Evolutionary conservation across 2,329 filamentous ascomycete species (phyloP).

Genomic region (Colletotrichum chlorophyti): DNA sequence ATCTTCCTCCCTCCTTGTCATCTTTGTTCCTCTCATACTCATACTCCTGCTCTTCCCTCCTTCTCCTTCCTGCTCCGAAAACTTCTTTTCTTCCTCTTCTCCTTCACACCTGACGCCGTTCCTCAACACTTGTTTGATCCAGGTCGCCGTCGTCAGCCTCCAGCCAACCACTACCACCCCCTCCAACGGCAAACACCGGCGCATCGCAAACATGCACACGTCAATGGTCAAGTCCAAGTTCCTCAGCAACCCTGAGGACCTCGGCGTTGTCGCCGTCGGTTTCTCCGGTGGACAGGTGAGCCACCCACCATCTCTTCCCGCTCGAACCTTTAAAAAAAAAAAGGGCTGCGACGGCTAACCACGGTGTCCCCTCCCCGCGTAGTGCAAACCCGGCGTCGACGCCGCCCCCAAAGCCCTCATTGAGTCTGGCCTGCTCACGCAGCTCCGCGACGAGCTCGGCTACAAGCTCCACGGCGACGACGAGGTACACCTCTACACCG

Average conservation of each 20-base stretch:
- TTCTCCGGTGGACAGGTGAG: slow-evolving; percentile 95
- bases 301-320: slow-evolving; percentile 7
- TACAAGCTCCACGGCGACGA: slow-evolving; percentile 88
- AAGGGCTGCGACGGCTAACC: no score
- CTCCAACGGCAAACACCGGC: background rate
- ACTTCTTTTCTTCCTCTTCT: background rate
- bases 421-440: slow-evolving; percentile 82
- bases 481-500: slow-evolving; percentile 80
- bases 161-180: background rate
- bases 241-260: slow-evolving; percentile 77
- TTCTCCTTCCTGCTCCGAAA: background rate
- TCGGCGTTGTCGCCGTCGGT: slow-evolving; percentile 92
- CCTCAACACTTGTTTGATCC: background rate
- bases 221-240: slow-evolving; percentile 72
- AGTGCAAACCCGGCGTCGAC: slow-evolving; percentile 93
- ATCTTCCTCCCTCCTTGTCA: background rate
- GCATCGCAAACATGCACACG: slow-evolving; percentile 51
- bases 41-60: background rate
- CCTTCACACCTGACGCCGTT: background rate
- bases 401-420: slow-evolving; percentile 89
- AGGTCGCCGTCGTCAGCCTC: slow-evolving; percentile 1
- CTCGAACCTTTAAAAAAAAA: background rate
- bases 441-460: slow-evolving; percentile 84
- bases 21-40: background rate
- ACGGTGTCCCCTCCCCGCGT: slow-evolving; percentile 30